These are phyloP conservation scores for Penicillium alfredii DNA, from an alignment of 495 filamentous ascomycete species.

Conservation along the genomic window DNA sequence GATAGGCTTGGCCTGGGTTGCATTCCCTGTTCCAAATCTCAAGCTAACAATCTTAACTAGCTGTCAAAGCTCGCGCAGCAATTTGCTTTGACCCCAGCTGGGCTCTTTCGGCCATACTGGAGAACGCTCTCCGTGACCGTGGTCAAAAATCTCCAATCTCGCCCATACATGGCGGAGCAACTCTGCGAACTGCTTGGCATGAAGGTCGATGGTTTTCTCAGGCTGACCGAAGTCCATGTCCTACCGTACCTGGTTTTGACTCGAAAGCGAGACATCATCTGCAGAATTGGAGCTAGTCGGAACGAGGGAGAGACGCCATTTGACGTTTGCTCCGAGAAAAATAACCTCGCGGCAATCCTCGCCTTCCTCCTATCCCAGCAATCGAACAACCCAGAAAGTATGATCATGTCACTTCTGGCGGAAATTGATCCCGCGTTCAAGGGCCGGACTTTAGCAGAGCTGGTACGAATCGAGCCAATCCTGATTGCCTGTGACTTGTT, in stretches of 20 bases:
- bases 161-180: conserved; percentile 74
- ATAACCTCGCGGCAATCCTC: conserved; percentile 72
- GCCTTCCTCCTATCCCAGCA: conserved; percentile 73
- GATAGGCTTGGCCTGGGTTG: too few species aligned
- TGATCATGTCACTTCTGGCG: conserved; percentile 61
- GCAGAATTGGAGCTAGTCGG: conserved; percentile 70
- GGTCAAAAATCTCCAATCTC: conserved; percentile 70
- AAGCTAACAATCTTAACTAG: conserved; percentile 23
- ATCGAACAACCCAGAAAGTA: conserved; percentile 55
- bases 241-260: conserved; percentile 79
- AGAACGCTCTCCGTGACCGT: conserved; percentile 69
- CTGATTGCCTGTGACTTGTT: conserved; percentile 74
- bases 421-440: conserved; percentile 64
- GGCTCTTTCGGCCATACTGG: conserved; percentile 83
- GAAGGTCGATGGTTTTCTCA: conserved; percentile 64
- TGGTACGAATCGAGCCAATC: conserved; percentile 71
- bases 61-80: conserved; percentile 59
- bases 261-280: conserved; percentile 70
- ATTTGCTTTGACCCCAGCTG: conserved; percentile 51
- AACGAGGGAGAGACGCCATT: conserved; percentile 52
- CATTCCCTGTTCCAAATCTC: background rate
- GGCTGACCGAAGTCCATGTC: conserved; percentile 72
- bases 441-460: conserved; percentile 55
- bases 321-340: conserved; percentile 54
- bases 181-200: conserved; percentile 74